These are phyloP conservation scores for Pholiota microspora DNA, from an alignment of 768 basidiomycete species.

Conservation along the genomic window DNA sequence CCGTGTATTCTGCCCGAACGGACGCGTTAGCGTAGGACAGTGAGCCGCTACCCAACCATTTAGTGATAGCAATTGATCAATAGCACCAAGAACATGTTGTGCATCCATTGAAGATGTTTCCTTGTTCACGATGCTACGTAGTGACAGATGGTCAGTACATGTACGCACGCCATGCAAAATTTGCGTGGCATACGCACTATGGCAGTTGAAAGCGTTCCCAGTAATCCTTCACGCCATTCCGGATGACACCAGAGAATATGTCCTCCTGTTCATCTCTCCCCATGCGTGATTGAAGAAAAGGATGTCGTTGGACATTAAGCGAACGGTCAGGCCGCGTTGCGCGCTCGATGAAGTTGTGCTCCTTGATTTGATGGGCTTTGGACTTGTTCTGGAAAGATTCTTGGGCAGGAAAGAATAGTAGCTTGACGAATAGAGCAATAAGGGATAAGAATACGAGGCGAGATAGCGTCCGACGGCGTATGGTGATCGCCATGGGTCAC, in stretches of 20 bases:
- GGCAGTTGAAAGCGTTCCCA: slow-evolving; percentile 93
- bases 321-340: slow-evolving; percentile 65
- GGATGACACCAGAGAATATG: slow-evolving; percentile 71
- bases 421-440: slow-evolving; percentile 33
- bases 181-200: slow-evolving; percentile 57
- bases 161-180: background rate
- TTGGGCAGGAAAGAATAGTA: slow-evolving; percentile 35
- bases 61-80: slow-evolving; percentile 91
- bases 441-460: slow-evolving; percentile 35
- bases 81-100: slow-evolving; percentile 83
- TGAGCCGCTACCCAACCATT: slow-evolving; percentile 98
- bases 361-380: slow-evolving; percentile 40
- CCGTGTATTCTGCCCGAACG: slow-evolving; percentile 88
- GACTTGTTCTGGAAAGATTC: slow-evolving; percentile 23
- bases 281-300: slow-evolving; percentile 84
- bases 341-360: slow-evolving; percentile 54
- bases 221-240: slow-evolving; percentile 79
- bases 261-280: slow-evolving; percentile 85
- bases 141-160: background rate
- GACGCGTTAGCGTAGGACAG: slow-evolving; percentile 91
- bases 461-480: slow-evolving; percentile 50
- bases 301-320: slow-evolving; percentile 85
- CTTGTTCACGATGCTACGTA: slow-evolving; percentile 59
- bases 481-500: slow-evolving; percentile 33
- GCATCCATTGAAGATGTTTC: slow-evolving; percentile 90